Evolutionary conservation across 1,139 yeast genomes (phyloP), one percentile per base, ranked within the genome.

Genomic region (Williopsis jadinii): DNA sequence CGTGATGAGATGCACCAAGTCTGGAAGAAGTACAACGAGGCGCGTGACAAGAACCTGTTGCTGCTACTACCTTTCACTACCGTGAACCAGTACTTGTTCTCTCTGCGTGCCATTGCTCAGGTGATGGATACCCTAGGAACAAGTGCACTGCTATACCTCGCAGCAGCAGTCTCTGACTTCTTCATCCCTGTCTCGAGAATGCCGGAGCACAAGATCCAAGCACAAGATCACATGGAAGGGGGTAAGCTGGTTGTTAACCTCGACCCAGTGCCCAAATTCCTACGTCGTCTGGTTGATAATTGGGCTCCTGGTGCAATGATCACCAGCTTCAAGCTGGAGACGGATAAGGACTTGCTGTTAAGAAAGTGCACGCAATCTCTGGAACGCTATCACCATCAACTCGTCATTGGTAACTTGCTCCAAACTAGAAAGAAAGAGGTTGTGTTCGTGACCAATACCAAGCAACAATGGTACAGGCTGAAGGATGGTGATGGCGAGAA

Each of bases 291-390:
- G 50, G 97, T 90, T 2, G 95, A 87, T 51, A 75, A 80, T 28
- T 92, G 98, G 98, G 95, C 96, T 1, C 95, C 95, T 2, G 77
- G 80, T 9, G 95, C 97, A 2, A 84, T 88, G 95, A 87, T 94
- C 46, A 84, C 92, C 3, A 85, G 95, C 24, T 94, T 94, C 67
- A 94, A 94, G 62, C 73, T 92, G 45, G 99, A 94, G 59, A 94
- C 99, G 0, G 98, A 94, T 61, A 62, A 65, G 46, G 56, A 68
- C 11, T 75, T 94, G 19, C 67, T 94, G 50, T 71, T 87, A 36
- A 68, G 74, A 43, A 94, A 94, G 63, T 87, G 96, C 6, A 68
- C 68, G 40, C 76, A 73, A 42, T 97, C 98, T 0, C 68, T 94
- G 47, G 77, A 77, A 30, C 71, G 95, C 47, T 94, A 94, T 61